phyloP scores from a whole-genome alignment of 1,139 yeast species.

The Saccharomycopsis hybrid region DNA sequence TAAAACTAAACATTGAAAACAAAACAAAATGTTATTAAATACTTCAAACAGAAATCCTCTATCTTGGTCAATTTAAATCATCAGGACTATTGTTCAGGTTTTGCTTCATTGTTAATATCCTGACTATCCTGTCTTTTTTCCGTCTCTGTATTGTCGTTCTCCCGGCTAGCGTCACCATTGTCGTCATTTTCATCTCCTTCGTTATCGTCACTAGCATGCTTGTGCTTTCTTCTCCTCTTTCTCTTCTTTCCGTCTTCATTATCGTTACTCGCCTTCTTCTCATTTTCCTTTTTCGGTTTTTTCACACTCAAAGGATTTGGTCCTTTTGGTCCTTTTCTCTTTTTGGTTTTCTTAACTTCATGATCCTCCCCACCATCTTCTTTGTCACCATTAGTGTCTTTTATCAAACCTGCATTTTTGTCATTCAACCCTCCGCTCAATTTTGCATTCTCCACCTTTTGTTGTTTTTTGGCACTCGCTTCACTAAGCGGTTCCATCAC shows the following conservation, averaged over 20 bases:
- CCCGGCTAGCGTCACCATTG: background rate
- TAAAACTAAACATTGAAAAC: too few relatives aligned
- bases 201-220: too few relatives aligned
- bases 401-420: conserved; percentile 28
- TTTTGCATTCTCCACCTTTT: conserved; percentile 54
- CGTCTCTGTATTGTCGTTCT: conserved; percentile 19
- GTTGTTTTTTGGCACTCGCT: conserved; percentile 54
- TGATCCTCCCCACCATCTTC: conserved; percentile 25
- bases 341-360: conserved; percentile 30
- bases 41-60: too few relatives aligned
- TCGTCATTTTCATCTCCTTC: conserved; percentile 27
- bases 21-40: too few relatives aligned
- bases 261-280: too few relatives aligned
- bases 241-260: conserved; percentile 18
- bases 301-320: conserved; percentile 83
- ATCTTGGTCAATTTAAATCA: too few relatives aligned
- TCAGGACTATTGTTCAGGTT: too few relatives aligned
- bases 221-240: conserved; percentile 37
- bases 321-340: conserved; percentile 64
- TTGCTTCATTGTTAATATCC: too few relatives aligned
- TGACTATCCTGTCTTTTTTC: too few relatives aligned
- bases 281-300: conserved; percentile 41
- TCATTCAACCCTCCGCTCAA: conserved; percentile 69
- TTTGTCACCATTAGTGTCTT: conserved; percentile 25
- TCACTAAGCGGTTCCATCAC: conserved; percentile 89